Evolutionary conservation across 2,329 filamentous ascomycete species (phyloP).

Genomic region (Ophiostoma himal-ulmi): DNA sequence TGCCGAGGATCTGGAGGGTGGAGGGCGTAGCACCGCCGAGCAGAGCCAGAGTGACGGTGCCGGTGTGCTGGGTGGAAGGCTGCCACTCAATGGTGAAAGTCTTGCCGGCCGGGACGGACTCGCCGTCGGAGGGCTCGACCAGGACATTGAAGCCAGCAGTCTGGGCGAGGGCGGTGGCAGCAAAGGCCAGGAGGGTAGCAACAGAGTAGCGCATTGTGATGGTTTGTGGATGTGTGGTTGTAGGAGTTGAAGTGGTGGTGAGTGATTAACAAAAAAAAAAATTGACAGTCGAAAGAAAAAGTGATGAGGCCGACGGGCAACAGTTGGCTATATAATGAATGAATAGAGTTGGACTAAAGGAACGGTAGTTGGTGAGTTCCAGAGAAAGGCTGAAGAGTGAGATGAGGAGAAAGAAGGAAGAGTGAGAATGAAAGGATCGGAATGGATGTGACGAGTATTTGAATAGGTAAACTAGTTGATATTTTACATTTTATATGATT

Average conservation of each 20-base stretch:
- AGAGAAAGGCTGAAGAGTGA: constrained; percentile 18
- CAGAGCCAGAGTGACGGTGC: constrained; percentile 47
- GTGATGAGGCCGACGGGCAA: background rate
- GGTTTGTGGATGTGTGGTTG: background rate
- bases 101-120: constrained; percentile 44
- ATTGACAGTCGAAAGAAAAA: background rate
- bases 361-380: constrained; percentile 4
- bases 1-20: constrained; percentile 38
- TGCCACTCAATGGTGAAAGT: constrained; percentile 49
- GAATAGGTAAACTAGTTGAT: background rate
- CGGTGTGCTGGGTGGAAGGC: constrained; percentile 37
- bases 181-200: constrained; percentile 47
- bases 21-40: constrained; percentile 45
- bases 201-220: constrained; percentile 50
- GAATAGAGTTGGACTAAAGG: constrained; percentile 8
- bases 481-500: background rate
- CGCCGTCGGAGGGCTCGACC: constrained; percentile 40
- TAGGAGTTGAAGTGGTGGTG: background rate
- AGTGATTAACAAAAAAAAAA: background rate
- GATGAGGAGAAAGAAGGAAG: constrained; percentile 7
- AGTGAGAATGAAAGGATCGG: background rate
- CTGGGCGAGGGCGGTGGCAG: constrained; percentile 48
- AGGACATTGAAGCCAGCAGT: constrained; percentile 53
- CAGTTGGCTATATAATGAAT: background rate
- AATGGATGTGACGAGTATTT: background rate